Conservation (phyloP, 257 asterid genomes). For the Fraxinus pennsylvanica region DNA sequence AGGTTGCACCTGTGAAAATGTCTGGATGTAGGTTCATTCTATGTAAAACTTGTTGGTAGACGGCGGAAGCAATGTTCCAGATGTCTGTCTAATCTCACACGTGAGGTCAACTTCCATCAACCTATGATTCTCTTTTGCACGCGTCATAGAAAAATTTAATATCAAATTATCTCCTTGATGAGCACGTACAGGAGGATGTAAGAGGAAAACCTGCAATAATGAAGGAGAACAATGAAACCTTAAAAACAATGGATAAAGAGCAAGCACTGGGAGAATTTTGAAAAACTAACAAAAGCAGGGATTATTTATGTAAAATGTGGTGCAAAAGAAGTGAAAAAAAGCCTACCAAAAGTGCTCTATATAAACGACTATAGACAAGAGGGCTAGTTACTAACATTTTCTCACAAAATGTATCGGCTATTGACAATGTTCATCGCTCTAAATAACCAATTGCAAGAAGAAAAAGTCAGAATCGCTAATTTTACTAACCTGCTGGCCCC, state of each 20-base stretch:
- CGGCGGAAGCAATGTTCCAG: conserved; percentile 53
- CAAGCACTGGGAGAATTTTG: not conserved
- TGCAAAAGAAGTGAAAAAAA: not conserved
- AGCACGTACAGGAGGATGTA: conserved; percentile 61
- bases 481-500: conserved; percentile 93
- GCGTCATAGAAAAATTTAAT: conserved; percentile 58
- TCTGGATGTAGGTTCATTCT: conserved; percentile 48
- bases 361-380: not conserved
- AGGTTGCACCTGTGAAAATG: not conserved
- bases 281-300: not conserved
- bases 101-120: conserved; percentile 73
- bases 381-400: not conserved
- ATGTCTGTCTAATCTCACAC: conserved; percentile 53
- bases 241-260: conserved; percentile 8
- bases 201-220: conserved; percentile 67
- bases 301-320: not conserved
- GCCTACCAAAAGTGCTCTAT: not conserved
- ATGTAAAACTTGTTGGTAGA: conserved; percentile 59
- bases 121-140: conserved; percentile 83
- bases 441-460: not conserved
- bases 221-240: conserved; percentile 18
- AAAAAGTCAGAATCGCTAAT: not conserved
- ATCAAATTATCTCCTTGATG: conserved; percentile 51
- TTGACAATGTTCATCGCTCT: not conserved
- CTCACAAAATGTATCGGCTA: not conserved